Percentiles rank a stretch among this genome's conserved stretches.
These are phyloP conservation scores for Jaltomata sinuosa DNA, from an alignment of 257 asterid species.

Conservation along the genomic window DNA sequence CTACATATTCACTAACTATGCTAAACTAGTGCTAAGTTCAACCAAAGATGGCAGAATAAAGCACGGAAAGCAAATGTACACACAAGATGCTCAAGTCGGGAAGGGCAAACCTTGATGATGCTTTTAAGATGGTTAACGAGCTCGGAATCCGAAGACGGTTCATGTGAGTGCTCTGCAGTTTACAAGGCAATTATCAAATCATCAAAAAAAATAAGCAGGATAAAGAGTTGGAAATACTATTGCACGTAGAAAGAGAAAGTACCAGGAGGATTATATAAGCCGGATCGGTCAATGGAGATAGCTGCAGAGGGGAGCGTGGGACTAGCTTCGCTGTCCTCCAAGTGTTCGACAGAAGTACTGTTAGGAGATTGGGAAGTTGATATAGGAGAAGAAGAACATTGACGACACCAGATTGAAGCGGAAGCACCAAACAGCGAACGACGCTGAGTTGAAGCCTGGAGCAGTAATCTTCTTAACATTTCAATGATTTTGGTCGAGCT, in stretches of 20 bases:
- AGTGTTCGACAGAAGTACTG: constrained; percentile 53
- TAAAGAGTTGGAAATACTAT: neutral
- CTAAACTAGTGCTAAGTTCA: neutral
- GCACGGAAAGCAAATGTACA: neutral
- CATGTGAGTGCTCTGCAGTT: constrained; percentile 74
- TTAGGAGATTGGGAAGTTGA: constrained; percentile 25
- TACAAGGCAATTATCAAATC: neutral
- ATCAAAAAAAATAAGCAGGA: neutral
- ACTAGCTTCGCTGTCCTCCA: constrained; percentile 27
- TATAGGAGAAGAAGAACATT: constrained; percentile 22
- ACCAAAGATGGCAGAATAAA: neutral
- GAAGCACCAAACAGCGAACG: constrained; percentile 19
- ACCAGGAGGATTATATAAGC: constrained; percentile 65
- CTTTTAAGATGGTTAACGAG: constrained; percentile 81
- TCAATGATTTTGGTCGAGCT: constrained; percentile 6
- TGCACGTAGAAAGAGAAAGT: neutral
- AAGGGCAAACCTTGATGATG: constrained; percentile 53
- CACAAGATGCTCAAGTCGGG: neutral
- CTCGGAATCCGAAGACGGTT: constrained; percentile 50
- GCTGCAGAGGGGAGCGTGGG: constrained; percentile 37
- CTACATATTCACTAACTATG: neutral
- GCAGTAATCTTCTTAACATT: constrained; percentile 42
- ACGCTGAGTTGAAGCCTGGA: constrained; percentile 36
- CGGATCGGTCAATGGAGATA: constrained; percentile 80
- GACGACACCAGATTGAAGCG: constrained; percentile 13